A percentile compares a stretch with the other conserved stretches of the same genome.
These are phyloP conservation scores for Fusarium temperatum DNA, from an alignment of 2,329 filamentous ascomycete genomes.

Conservation along the genomic window DNA sequence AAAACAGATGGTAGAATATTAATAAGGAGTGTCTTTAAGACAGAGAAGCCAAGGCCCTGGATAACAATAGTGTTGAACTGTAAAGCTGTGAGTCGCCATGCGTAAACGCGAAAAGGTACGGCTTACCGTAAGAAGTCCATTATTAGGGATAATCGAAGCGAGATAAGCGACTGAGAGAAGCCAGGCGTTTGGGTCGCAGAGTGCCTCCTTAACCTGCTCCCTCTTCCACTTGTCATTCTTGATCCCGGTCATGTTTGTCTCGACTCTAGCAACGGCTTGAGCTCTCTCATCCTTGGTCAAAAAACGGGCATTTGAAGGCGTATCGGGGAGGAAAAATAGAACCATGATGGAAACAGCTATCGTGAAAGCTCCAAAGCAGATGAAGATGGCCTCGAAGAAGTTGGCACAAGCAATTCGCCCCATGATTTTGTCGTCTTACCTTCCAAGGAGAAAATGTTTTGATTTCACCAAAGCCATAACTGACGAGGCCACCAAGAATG, in stretches of 20 bases:
- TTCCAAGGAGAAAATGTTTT: background rate
- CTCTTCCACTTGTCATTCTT: background rate
- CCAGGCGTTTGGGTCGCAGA: background rate
- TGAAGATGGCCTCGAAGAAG: background rate
- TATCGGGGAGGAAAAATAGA: background rate
- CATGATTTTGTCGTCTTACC: fast-evolving
- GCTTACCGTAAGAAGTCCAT: background rate
- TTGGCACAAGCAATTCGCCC: too few relatives aligned
- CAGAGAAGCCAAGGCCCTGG: background rate
- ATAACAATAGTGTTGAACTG: background rate
- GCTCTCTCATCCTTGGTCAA: background rate
- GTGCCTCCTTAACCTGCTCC: background rate
- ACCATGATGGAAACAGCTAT: background rate
- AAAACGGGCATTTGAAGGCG: background rate
- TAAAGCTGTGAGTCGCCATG: background rate
- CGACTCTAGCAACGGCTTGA: background rate
- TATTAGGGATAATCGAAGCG: background rate
- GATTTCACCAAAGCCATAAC: background rate
- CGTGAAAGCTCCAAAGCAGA: background rate
- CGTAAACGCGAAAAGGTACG: fast-evolving
- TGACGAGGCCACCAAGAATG: background rate
- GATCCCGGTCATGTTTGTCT: background rate
- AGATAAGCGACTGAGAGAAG: background rate
- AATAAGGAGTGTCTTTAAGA: background rate
- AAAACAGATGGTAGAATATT: background rate